Conservation (phyloP, 164 flowering plant genomes). For the Kalanchoe fedtschenkoi region DNA sequence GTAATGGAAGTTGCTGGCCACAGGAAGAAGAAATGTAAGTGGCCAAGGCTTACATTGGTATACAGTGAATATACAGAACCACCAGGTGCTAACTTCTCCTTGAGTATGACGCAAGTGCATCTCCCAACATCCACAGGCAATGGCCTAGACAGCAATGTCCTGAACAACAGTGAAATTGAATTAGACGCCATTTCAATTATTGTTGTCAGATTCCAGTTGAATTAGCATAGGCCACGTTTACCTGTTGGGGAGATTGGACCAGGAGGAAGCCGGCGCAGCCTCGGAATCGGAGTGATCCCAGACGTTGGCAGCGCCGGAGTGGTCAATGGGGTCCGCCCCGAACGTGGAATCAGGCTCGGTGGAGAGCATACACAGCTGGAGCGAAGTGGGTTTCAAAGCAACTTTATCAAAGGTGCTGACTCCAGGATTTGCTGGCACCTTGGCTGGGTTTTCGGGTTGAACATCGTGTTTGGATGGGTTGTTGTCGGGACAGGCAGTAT, state of each 20-base stretch:
- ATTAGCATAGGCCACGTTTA: constrained; percentile 1
- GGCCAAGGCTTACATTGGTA: constrained; percentile 51
- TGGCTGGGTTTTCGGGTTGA: constrained; percentile 15
- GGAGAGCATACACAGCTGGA: constrained; percentile 58
- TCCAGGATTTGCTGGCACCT: constrained; percentile 13
- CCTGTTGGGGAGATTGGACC: constrained; percentile 90
- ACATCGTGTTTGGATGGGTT: background rate
- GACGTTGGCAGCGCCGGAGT: constrained; percentile 30
- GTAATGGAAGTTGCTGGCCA: no score
- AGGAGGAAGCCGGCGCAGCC: constrained; percentile 92
- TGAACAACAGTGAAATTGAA: constrained; percentile 16
- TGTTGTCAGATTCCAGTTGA: background rate
- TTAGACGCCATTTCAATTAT: background rate
- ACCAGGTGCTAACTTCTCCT: constrained; percentile 43
- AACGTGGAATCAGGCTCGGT: constrained; percentile 46
- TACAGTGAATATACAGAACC: constrained; percentile 65
- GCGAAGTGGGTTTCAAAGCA: constrained; percentile 45
- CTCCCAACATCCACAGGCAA: constrained; percentile 84
- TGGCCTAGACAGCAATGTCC: constrained; percentile 78
- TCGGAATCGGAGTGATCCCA: constrained; percentile 95
- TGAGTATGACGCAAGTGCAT: constrained; percentile 80
- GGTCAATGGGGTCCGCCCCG: constrained; percentile 28
- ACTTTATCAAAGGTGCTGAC: background rate
- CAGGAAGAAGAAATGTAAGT: no score
- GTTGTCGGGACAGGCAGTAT: constrained; percentile 18